Base-by-base conservation (phyloP, 208 protist genomes). In the Crithidia sp. region DNA sequence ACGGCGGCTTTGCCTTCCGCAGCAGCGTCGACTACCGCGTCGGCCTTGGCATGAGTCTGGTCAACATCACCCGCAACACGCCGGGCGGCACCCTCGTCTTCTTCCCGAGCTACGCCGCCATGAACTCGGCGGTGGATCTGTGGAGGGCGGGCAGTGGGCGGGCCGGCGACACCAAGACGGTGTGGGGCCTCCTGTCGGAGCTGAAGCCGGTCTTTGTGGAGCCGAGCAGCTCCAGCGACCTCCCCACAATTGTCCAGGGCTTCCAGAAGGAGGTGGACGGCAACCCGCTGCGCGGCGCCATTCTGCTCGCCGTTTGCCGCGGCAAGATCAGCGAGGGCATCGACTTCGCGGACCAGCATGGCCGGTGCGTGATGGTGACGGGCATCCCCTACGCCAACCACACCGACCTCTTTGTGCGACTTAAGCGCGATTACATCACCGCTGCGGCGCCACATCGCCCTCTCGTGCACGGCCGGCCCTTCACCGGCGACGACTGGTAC, bases 251-350 rank as follows among this genome's bases (percentile, higher is more conserved):
- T 50, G 84, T 97, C 0, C 55, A 76, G 28, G 73, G 77, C 16
- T 97, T 94, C 56, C 91, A 96, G 70, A 81, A 81, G 39, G 84
- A 88, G 55, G 91, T 94, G 41, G 87, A 94, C 58, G 50, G 43
- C 28, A 62, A 55, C 2, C 82, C 82, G 12, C 50, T 70, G 7
- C 72, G 81, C 16, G 97, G 97, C 1, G 98, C 98, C 5, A 76
- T 98, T 10, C 90, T 99, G 8, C 90, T 99, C 52, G 98, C 97
- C 4, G 97, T 99, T 2, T 99, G 96, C 65, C 87, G 98, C n/a
- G 98, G 98, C 40, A 99, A 98, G 74, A 86, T 99, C 36, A 98
- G 95, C 73, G 98, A 99, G 79, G 98, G 98, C 37, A 75, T 99
- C n/a, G 98, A 99, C 79, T 99, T 99, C 75, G 87, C 95, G 16